Base-by-base conservation (phyloP, 176 grass and related monocot species). In the Dactylis glomerata region DNA sequence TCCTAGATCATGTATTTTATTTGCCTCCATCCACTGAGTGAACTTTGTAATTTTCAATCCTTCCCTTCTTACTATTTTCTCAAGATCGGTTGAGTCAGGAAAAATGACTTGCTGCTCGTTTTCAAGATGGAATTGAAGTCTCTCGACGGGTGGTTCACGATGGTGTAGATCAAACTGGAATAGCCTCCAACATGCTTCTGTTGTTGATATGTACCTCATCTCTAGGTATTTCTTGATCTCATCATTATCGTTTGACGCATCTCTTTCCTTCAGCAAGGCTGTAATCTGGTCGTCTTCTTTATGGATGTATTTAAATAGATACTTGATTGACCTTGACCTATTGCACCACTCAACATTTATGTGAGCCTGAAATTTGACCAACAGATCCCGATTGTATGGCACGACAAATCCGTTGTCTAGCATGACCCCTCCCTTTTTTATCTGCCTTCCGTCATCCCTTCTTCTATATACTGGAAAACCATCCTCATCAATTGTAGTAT, bases 261-360 rank as follows among this genome's bases (percentile, higher is more conserved):
- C 27, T 8, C 0, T 23, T 69, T 11, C 12, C 14, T 28, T 4
- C 1, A 74, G 0, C 11, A 47, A 0, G 0, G 17, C 5, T 24
- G 0, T 54, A 1, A 32, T 32, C 0, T 51, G 36, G 28, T 87
- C 65, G 5, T 67, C 22, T 0, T 12, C 84, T 54, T 90, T 83
- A n/a, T 57, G 24, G 0, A 90, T 41, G 28, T 82, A 85, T 8
- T 86, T 90, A 61, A 89, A 85, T 0, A 42, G 41, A 9, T 42
- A 42, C 8, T 42, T 42, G 1, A 42, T 42, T 42, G 41, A 42
- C 41, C 41, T 85, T 17, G 67, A 59, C 11, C 14, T 12, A 1
- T 77, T 73, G 42, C 70, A 90, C 61, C 23, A 44, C 19, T 90
- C 83, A 5, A 86, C 78, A 17, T 76, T 81, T 3, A 86, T 75